A percentile compares a stretch with the other conserved stretches of the same genome.
These are phyloP conservation scores for Leptosphaerulina australis DNA, from an alignment of 2,329 filamentous ascomycete genomes.

Conservation along the genomic window DNA sequence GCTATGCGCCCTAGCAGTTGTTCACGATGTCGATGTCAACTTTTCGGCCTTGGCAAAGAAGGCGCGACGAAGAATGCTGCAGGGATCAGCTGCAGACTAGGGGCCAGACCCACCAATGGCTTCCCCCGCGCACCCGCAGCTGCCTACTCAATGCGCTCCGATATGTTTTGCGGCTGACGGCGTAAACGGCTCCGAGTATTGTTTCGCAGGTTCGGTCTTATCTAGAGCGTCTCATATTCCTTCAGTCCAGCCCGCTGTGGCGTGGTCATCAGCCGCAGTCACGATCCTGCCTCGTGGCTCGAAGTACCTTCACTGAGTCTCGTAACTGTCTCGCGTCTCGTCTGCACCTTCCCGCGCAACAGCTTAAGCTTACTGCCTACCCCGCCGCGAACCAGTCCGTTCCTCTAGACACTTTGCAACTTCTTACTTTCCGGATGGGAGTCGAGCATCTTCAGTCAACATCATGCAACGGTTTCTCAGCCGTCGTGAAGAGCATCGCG, in stretches of 20 bases:
- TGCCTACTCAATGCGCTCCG: constrained; percentile 6
- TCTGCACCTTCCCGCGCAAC: constrained; percentile 19
- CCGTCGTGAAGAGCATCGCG: constrained; percentile 65
- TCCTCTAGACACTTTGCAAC: constrained; percentile 6
- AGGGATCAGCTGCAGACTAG: constrained; percentile 18
- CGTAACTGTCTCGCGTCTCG: constrained; percentile 13
- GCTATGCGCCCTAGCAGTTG: constrained; percentile 3
- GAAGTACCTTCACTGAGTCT: not conserved
- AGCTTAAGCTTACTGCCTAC: constrained; percentile 23
- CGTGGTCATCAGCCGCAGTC: constrained; percentile 10
- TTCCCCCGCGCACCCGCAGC: constrained; percentile 17
- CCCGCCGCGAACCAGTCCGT: constrained; percentile 18
- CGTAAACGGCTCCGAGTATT: not conserved
- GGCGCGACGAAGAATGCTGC: constrained; percentile 17
- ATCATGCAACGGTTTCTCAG: constrained; percentile 70
- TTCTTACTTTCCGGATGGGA: constrained; percentile 25
- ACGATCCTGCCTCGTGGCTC: not conserved
- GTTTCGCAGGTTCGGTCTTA: not conserved
- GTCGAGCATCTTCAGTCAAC: constrained; percentile 15
- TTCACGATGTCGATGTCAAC: constrained; percentile 11
- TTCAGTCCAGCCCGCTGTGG: constrained; percentile 8
- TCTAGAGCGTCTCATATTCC: constrained; percentile 1
- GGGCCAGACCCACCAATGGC: constrained; percentile 4
- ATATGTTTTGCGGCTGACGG: constrained; percentile 11
- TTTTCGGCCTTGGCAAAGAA: constrained; percentile 22